Base-by-base conservation (phyloP, 805 yeast species). In the Yarrowia bubula region DNA sequence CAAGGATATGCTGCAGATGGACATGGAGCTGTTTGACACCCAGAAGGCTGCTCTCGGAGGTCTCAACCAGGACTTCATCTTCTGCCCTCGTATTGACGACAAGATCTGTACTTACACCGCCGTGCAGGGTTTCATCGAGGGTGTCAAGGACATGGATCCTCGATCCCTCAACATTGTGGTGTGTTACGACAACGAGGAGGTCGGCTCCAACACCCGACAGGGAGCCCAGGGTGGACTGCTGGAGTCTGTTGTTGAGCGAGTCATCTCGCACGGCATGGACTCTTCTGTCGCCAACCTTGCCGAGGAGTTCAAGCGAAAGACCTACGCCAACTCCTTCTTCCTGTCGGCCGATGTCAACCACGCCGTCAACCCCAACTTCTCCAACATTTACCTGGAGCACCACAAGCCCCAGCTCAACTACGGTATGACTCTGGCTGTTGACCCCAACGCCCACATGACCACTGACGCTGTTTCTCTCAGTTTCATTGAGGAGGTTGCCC, bases 261-360 rank as follows among this genome's bases (percentile, higher is more conserved):
- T 73, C 28, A 67, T 71, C 35, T 57, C 71, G 4, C 67, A 74
- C 2, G 66, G 66, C 35, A 60, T 69, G 46, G 74, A 68, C 43
- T 31, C 67, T 69, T 32, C 70, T 74, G 51, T 44, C 8, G 64
- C 64, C 64, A 58, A 58, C 51, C 51, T 58, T 4, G 51, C 64
- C 42, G 48, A 71, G 79, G 60, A 79, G 74, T 67, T 75, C 81
- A 32, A 73, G 83, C 58, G 67, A 11, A 69, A 68, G 48, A 64
- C 73, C 15, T 85, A 79, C 70, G 92, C 96, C 65, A 89, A 89
- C 77, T 83, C 95, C 38, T 81, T 89, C 72, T 80, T 89, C 66
- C 75, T 89, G 48, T 89, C 95, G 9, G 92, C 95, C 1, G 96
- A 90, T 74, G 96, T 90, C 38, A 86, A 81, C 67, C 96, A 90